phyloP scores from a whole-genome alignment of 2,329 filamentous ascomycete genomes.

The Paraconiothyrium brasiliense region DNA sequence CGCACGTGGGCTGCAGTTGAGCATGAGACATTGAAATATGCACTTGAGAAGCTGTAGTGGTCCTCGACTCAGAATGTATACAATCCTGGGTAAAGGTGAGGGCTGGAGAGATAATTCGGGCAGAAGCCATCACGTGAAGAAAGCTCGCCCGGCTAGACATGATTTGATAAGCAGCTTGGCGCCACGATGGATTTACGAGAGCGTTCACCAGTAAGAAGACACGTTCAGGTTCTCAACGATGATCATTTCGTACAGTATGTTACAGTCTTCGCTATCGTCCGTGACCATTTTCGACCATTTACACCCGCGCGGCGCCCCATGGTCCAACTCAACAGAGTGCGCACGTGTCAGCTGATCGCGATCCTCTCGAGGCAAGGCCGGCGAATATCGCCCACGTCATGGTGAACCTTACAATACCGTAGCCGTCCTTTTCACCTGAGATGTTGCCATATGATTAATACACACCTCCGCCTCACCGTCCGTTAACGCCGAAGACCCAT shows the following conservation, averaged over 20 bases:
- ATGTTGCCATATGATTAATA: conserved; percentile 25
- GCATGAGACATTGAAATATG: background rate
- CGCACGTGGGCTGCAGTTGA: conserved; percentile 3
- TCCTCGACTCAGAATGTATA: background rate
- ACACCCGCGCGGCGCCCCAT: background rate
- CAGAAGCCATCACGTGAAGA: background rate
- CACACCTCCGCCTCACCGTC: conserved; percentile 21
- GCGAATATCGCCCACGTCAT: conserved; percentile 34
- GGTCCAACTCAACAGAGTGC: background rate
- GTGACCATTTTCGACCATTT: conserved; percentile 9
- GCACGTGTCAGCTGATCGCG: background rate
- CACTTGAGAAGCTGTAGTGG: background rate
- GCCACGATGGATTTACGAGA: background rate
- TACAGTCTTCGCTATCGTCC: conserved; percentile 22
- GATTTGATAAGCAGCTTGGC: background rate
- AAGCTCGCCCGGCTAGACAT: no score
- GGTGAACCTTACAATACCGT: conserved; percentile 28
- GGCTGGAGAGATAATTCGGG: background rate
- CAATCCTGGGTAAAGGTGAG: conserved; percentile 1
- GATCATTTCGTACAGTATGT: conserved; percentile 19
- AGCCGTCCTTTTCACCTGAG: conserved; percentile 23
- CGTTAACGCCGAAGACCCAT: conserved; percentile 32
- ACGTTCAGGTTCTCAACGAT: background rate
- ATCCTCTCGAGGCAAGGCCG: background rate
- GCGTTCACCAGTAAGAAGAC: background rate